Base-by-base conservation (phyloP, 768 basidiomycete species). In the Amylocystis lapponica region DNA sequence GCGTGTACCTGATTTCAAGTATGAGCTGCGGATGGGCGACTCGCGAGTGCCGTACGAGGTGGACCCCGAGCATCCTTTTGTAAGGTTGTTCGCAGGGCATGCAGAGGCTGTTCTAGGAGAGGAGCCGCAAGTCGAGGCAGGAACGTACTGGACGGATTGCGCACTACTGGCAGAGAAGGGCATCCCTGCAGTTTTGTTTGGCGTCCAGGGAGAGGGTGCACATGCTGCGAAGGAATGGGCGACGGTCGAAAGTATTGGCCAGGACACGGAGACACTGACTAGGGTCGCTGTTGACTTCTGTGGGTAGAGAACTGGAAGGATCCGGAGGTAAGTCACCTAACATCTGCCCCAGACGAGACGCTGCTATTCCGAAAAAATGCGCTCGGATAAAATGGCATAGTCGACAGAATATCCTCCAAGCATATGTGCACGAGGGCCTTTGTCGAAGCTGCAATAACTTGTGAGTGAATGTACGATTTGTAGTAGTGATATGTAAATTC, bases 91-190 rank as follows among this genome's bases (percentile, higher is more conserved):
- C 23, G 14, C 8, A 4, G 16, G 16, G 13, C 41, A 42, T 17
- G 41, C 32, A 8, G 6, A 21, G 26, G 14, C 4, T 5, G 21
- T 27, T 14, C 23, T 42, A 4, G 41, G 32, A 4, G 13, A 21
- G 11, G n/a, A 13, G 7, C 31, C 41, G 10, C 9, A 8, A 34
- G 27, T 42, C 3, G 16, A 17, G 4, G 41, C 27, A 3, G 41
- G 27, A 14, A 13, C 41, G 23, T 42, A 42, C 21, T 42, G 41
- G 41, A 29, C 41, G n/a, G 41, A 42, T 22, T 33, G 41, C 21
- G 41, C 41, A 14, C 32, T 42, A 7, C 32, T 42, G 29, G 41
- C 41, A 22, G 41, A 42, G n/a, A 17, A 21, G n/a, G 41, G 41
- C 12, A 42, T 42, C 16, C 41, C 41, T 9, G 29, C 27, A 5